Percentiles rank a stretch among this genome's conserved stretches.
These are phyloP conservation scores for Elongisporangium anandrum DNA, from an alignment of 352 stramenopile genomes.

Conservation along the genomic window DNA sequence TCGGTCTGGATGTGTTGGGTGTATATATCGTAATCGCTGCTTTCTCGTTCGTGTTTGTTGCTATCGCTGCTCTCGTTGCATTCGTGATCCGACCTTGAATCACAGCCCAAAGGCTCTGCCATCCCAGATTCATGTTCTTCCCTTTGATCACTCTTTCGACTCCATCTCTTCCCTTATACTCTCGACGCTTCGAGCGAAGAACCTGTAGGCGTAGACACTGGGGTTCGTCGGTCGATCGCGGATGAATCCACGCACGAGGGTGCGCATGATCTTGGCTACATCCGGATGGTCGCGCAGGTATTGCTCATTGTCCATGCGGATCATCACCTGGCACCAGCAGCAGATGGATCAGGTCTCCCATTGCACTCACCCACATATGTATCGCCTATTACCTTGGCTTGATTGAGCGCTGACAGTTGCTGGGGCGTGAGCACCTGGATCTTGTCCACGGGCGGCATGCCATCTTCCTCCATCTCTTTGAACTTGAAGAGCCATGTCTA, in stretches of 20 bases:
- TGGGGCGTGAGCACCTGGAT: slow-evolving; percentile 58
- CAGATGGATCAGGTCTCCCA: background rate
- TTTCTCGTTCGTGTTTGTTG: slow-evolving; percentile 3
- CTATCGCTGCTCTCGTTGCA: background rate
- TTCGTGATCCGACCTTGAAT: no score
- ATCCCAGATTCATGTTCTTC: background rate
- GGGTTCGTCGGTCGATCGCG: slow-evolving; percentile 43
- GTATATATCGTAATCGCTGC: slow-evolving; percentile 12
- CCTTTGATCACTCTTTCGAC: slow-evolving; percentile 27
- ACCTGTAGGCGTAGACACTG: slow-evolving; percentile 48
- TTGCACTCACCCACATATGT: no score
- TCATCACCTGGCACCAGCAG: slow-evolving; percentile 40
- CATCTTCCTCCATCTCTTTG: background rate
- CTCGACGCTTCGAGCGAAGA: slow-evolving; percentile 36
- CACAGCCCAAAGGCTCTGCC: no score
- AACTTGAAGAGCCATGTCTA: background rate
- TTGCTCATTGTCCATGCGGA: slow-evolving; percentile 76
- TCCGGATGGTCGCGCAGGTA: slow-evolving; percentile 66
- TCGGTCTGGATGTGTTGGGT: slow-evolving; percentile 27
- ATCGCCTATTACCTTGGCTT: slow-evolving; percentile 54
- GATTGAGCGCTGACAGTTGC: slow-evolving; percentile 61
- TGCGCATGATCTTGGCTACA: slow-evolving; percentile 49
- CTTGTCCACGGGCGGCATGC: slow-evolving; percentile 22
- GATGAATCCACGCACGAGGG: slow-evolving; percentile 52
- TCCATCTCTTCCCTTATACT: slow-evolving; percentile 41